Evolutionary conservation across 2,329 filamentous ascomycete species (phyloP), one percentile per base, ranked within the genome.

Genomic region (Epichloe brachyelytri): DNA sequence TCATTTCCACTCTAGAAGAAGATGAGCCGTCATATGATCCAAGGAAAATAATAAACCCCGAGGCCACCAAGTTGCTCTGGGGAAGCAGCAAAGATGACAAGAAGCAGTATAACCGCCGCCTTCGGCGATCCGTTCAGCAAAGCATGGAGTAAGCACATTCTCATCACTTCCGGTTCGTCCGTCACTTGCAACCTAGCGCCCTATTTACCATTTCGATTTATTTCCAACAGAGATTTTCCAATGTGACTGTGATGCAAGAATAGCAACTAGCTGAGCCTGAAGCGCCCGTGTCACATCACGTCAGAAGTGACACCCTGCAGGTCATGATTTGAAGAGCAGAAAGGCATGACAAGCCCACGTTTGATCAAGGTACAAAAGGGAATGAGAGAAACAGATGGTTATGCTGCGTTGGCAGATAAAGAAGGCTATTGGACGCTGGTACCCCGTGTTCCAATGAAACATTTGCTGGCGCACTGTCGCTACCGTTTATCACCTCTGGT

Each of bases 21-120:
- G 88, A 94, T 54, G 77, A 81, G 2, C 88, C 90, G 0, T 83
- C 86, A 0, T 97, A 95, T 62, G 93, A 98, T 63, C 93, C 93
- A 1, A 79, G 91, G 44, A 90, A 87, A 11, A 78, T 88, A 34
- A 88, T 97, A 38, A 85, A 95, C 56, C 85, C 83, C 0, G 90
- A 95, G 60, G 89, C 90, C 2, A 83, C 86, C 40, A 87, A 83
- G 65, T 72, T 97, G 44, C 93, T 85, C 63, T 98, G 93, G 91
- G 89, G 89, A 3, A 76, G 76, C 4, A 69, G 78, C 0, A 53
- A 64, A 2, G 84, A 89, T 2, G 84, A 91, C 49, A 86, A 86
- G 63, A 95, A 90, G 68, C 70, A 80, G 57, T 97, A 97, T 70
- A 89, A 86, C 60, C 80, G 91, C 49, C 80, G 81, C 54, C 73